These are phyloP conservation scores for Leccinum fuscescens DNA, from an alignment of 1,284 basidiomycete species.

Conservation along the genomic window DNA sequence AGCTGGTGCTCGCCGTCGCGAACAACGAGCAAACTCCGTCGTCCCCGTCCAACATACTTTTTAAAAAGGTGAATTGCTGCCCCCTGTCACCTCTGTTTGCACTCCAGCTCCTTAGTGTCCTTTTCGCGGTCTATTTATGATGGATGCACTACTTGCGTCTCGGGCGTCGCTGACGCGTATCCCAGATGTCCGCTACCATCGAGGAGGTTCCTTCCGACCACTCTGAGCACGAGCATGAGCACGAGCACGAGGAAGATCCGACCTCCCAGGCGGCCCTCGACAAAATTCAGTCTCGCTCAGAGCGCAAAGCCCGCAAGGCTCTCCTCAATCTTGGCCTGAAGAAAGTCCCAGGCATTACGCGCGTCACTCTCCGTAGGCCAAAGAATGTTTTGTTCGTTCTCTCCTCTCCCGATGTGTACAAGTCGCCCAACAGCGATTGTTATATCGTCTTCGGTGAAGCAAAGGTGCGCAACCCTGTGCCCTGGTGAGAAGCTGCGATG, in stretches of 20 bases:
- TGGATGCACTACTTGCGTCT: slow-evolving; percentile 23
- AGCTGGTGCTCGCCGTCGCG: slow-evolving; percentile 30
- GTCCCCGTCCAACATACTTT: slow-evolving; percentile 1
- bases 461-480: slow-evolving; percentile 53
- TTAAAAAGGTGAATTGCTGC: slow-evolving; percentile 23
- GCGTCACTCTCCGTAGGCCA: slow-evolving; percentile 91
- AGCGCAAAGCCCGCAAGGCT: slow-evolving; percentile 90
- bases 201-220: slow-evolving; percentile 81
- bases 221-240: slow-evolving; percentile 57
- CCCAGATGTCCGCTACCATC: slow-evolving; percentile 71
- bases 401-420: slow-evolving; percentile 94
- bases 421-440: slow-evolving; percentile 94
- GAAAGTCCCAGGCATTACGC: slow-evolving; percentile 88
- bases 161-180: slow-evolving; percentile 21
- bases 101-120: not conserved
- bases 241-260: slow-evolving; percentile 62
- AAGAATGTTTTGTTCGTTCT: slow-evolving; percentile 97
- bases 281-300: slow-evolving; percentile 89
- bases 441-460: slow-evolving; percentile 99
- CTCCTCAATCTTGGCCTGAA: slow-evolving; percentile 87
- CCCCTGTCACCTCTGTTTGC: not conserved
- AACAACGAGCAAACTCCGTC: slow-evolving; percentile 37
- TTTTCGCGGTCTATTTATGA: slow-evolving; percentile 4
- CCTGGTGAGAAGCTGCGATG: not conserved
- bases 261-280: slow-evolving; percentile 84